These are phyloP conservation scores for Fusarium pseudoanthophilum DNA, from an alignment of 2,329 filamentous ascomycete genomes.

Conservation along the genomic window DNA sequence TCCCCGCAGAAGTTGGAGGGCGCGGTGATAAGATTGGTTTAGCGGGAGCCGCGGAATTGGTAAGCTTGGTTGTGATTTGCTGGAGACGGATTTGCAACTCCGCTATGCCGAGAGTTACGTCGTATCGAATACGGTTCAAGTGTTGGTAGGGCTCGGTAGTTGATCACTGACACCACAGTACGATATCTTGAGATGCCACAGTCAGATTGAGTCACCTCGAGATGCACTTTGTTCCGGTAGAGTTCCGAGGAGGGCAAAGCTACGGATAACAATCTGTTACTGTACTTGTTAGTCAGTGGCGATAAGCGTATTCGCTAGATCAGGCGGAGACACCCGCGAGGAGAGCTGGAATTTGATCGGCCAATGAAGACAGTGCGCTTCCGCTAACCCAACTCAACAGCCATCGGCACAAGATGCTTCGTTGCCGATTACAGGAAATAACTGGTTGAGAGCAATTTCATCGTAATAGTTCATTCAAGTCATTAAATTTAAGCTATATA, in stretches of 20 bases:
- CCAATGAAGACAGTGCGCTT: background rate
- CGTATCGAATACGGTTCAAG: background rate
- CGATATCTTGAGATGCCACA: background rate
- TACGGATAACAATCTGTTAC: background rate
- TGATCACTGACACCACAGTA: background rate
- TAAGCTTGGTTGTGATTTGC: background rate
- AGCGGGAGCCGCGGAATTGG: slow-evolving; percentile 6
- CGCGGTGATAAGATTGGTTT: slow-evolving; percentile 12
- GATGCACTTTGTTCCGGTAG: accelerated
- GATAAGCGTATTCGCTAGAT: background rate
- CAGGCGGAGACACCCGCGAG: background rate
- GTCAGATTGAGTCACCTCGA: too few species aligned
- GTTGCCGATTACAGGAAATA: background rate
- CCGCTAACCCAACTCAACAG: background rate
- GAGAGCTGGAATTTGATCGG: background rate
- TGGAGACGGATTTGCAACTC: background rate
- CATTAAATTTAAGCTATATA: background rate
- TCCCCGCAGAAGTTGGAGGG: slow-evolving; percentile 30
- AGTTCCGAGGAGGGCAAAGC: background rate
- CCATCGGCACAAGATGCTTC: accelerated
- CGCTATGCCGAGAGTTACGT: background rate
- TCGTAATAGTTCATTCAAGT: background rate
- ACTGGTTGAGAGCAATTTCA: accelerated
- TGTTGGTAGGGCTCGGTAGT: background rate
- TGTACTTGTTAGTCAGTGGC: background rate